Conservation (phyloP, 1,139 yeast genomes). For the Arxiozyma telluris region DNA sequence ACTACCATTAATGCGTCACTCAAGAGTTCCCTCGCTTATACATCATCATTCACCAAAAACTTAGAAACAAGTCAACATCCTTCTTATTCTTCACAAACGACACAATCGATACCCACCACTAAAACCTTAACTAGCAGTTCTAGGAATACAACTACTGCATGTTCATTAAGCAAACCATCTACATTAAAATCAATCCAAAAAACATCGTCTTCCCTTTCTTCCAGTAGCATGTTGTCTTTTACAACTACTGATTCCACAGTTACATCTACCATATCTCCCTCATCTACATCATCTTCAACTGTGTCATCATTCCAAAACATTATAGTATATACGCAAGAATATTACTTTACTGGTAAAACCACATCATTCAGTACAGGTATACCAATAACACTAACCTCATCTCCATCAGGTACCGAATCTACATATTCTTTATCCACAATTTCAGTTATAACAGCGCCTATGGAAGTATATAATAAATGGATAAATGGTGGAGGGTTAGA, state of each 20-base stretch:
- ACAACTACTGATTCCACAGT: neutral
- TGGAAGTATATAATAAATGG: constrained; percentile 23
- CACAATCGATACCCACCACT: neutral
- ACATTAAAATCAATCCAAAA: neutral
- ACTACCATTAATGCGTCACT: neutral
- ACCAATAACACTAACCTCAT: constrained; percentile 27
- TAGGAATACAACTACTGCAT: neutral
- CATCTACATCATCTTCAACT: neutral
- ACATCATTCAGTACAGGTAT: constrained; percentile 35
- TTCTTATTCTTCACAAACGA: neutral
- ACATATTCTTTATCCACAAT: constrained; percentile 20
- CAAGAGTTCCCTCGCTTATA: neutral
- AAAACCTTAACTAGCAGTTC: neutral
- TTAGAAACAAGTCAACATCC: neutral
- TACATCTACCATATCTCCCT: neutral
- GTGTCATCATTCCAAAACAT: neutral
- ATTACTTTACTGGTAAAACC: constrained; percentile 34
- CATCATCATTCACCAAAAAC: neutral
- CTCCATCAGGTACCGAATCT: constrained; percentile 3
- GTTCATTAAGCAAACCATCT: neutral
- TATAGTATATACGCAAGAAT: constrained; percentile 34
- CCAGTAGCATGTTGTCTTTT: neutral
- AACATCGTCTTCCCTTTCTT: neutral
- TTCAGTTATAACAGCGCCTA: constrained; percentile 32
- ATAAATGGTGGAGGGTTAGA: constrained; percentile 12